Base-by-base conservation (phyloP, 257 asterid genomes). In the Salvia hispanica region DNA sequence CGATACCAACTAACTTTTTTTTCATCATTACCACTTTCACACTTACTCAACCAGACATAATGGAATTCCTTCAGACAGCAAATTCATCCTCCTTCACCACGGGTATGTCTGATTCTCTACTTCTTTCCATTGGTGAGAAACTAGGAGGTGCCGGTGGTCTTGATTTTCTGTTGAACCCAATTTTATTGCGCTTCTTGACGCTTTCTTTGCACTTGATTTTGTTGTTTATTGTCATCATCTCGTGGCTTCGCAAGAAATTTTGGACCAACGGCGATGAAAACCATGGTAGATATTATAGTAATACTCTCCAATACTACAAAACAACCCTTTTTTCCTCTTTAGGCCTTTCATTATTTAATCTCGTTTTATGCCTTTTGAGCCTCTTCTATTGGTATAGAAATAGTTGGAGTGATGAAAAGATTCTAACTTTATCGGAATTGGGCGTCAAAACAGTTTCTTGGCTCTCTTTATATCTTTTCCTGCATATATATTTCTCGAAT, bases 321-420 rank as follows among this genome's bases (percentile, higher is more conserved):
- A 72, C 75, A 0, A 58, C 79, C 39, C 66, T 82, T 62, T 64
- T 73, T 75, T 80, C 85, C 25, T 87, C 80, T 42, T 67, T 83
- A 70, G 58, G 79, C 21, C 61, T 92, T 48, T 82, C 87, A 3
- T 55, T 73, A 5, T 75, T 92, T 54, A 82, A 84, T 76, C 79
- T 89, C 47, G 64, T 74, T 40, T 63, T 87, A 4, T 77, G 87
- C 78, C 61, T 84, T 3, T 66, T 85, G 62, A 64, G 69, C 82
- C 80, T 73, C 56, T 89, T 89, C 45, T 83, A 67, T 58, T 89
- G 95, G 96, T 82, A 82, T 66, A 77, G 68, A 76, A 80, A 59
- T 72, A 92, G 91, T 43, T 89, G 89, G 88, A 76, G 82, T 39
- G 91, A 89, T 54, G 96, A 87, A 85, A 86, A 92, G 73, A 76